phyloP scores from a whole-genome alignment of 2,329 filamentous ascomycete species.

The Parasarocladium wereldwijsianum region DNA sequence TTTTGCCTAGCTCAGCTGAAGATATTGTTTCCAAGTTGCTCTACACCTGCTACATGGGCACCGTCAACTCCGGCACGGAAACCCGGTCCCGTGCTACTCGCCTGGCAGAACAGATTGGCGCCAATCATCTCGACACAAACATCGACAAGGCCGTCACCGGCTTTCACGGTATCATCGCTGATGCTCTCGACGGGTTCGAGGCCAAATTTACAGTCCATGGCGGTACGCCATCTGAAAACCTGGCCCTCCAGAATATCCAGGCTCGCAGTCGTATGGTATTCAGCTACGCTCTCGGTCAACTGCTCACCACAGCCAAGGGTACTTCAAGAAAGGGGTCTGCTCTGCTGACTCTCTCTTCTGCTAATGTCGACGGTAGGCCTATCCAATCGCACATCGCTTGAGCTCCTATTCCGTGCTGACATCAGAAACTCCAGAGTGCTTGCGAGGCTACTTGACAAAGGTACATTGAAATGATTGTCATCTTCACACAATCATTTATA shows the following conservation, averaged over 20 bases:
- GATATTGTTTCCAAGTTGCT: conserved; percentile 32
- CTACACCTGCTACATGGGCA: conserved; percentile 42
- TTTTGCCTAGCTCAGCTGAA: conserved; percentile 39
- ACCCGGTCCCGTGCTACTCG: conserved; percentile 26
- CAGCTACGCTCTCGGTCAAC: conserved; percentile 44
- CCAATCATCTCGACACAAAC: conserved; percentile 6
- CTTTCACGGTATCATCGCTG: conserved; percentile 21
- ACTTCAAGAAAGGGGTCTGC: conserved; percentile 35
- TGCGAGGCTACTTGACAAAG: conserved; percentile 16
- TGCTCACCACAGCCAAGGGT: conserved; percentile 43
- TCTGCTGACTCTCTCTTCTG: conserved; percentile 41
- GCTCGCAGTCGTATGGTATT: conserved; percentile 50
- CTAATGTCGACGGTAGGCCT: conserved; percentile 9
- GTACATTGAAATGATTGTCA: conserved; percentile 7
- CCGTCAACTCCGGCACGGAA: conserved; percentile 40
- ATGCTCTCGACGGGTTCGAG: conserved; percentile 12
- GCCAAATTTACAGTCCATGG: conserved; percentile 34
- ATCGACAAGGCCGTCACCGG: conserved; percentile 30
- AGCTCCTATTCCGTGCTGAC: neutral
- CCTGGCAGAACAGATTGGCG: conserved; percentile 6
- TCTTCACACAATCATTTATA: neutral
- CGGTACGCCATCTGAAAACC: conserved; percentile 40
- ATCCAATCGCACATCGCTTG: too few relatives aligned
- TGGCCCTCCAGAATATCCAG: conserved; percentile 55
- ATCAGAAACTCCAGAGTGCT: neutral